Base-by-base conservation (phyloP, 2,329 filamentous ascomycete genomes). In the Amylocarpus encephaloides region DNA sequence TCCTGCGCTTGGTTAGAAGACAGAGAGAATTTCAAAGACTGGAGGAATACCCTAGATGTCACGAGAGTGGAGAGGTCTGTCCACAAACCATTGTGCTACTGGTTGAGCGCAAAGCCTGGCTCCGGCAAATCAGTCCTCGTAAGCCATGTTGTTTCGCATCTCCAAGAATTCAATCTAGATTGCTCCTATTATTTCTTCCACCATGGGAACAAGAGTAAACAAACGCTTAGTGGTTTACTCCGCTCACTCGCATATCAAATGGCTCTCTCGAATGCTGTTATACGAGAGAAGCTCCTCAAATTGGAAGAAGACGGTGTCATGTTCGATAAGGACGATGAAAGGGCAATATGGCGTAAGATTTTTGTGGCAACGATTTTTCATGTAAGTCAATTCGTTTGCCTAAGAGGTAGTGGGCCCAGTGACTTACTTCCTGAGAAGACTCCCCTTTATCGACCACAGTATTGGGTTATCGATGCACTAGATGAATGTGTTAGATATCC, bases 71-170 rank as follows among this genome's bases (percentile, higher is more conserved):
- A 26, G 22, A n/a, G 9, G 5, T 12, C 5, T 11, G 9, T 13
- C 15, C n/a, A 4, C n/a, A 16, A 16, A 12, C 19, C 51, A 2
- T 18, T 46, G 33, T 15, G 67, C 9, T 29, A 66, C 6, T 69
- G 67, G 66, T 39, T 64, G 12, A 42, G 51, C 48, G 66, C 48
- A n/a, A 36, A 43, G 5, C 58, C 66, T 5, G 67, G 54, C 1
- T 60, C 46, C 35, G 67, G 67, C 4, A 70, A 70, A 43, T 67
- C 67, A 1, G 58, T 67, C 41, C 54, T 64, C 13, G 48, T 41
- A 29, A 45, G 53, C 13, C 10, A 38, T 19, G 55, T 43, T 30
- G 19, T 43, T 13, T 16, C 10, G 2, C 60, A 52, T 48, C 53
- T 56, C 6, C 67, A 64, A 12, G 33, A 36, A 11, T 32, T 35